Conservation (phyloP, 305 asterid genomes). For the Striga hermonthica region DNA sequence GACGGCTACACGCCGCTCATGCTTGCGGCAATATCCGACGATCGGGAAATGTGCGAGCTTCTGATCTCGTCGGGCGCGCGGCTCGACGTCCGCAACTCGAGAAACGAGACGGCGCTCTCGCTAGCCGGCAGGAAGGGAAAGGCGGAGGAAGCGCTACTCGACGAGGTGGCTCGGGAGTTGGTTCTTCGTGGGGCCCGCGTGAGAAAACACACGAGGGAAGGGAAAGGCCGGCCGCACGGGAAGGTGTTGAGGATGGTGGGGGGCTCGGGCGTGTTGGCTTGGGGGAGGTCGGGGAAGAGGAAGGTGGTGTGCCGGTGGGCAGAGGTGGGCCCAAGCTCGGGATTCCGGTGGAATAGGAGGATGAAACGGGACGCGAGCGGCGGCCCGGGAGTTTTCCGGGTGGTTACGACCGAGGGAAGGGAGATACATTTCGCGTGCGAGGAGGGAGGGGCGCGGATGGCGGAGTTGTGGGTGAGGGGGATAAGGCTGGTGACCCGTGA, state of each 20-base stretch:
- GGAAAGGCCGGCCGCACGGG: constrained; percentile 57
- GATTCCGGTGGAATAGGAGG: constrained; percentile 55
- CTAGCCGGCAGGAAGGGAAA: constrained; percentile 40
- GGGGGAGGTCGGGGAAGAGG: constrained; percentile 68
- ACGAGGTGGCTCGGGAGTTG: constrained; percentile 56
- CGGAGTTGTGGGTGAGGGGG: constrained; percentile 73
- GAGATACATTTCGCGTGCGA: constrained; percentile 68
- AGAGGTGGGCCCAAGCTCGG: constrained; percentile 54
- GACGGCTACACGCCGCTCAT: constrained; percentile 65
- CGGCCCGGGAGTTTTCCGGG: constrained; percentile 58
- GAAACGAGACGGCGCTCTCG: constrained; percentile 53
- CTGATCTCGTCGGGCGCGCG: constrained; percentile 48
- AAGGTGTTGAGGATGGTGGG: constrained; percentile 60
- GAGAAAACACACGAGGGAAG: constrained; percentile 63
- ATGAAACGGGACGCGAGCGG: constrained; percentile 59
- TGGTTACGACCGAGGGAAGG: constrained; percentile 54
- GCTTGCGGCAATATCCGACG: constrained; percentile 62
- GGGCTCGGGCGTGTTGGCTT: constrained; percentile 44
- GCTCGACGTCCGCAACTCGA: constrained; percentile 41
- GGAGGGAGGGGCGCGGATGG: constrained; percentile 56
- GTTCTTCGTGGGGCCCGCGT: constrained; percentile 46
- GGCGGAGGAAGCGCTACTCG: constrained; percentile 46
- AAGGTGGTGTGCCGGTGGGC: constrained; percentile 62
- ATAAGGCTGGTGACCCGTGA: constrained; percentile 58
- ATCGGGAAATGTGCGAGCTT: constrained; percentile 51